Conservation (phyloP, 2,329 filamentous ascomycete species). For the Apiospora marii region DNA sequence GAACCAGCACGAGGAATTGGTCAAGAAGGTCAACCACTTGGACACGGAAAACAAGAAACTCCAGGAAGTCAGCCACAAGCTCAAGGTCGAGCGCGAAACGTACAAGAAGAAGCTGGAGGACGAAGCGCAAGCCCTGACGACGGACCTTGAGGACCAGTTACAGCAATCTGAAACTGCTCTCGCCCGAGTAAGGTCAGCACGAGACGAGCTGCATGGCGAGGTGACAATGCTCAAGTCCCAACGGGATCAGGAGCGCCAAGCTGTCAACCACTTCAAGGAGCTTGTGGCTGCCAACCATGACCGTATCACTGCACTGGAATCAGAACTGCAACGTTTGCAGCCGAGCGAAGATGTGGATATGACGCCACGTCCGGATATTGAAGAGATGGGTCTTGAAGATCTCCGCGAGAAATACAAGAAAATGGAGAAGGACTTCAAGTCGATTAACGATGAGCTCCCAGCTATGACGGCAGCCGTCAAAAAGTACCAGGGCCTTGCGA, state of each 20-base stretch:
- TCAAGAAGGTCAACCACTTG: conserved; percentile 89
- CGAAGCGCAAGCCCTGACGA: conserved; percentile 75
- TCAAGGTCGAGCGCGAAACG: conserved; percentile 83
- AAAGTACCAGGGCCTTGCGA: conserved; percentile 83
- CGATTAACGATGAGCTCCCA: conserved; percentile 86
- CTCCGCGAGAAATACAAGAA: conserved; percentile 77
- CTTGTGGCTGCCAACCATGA: conserved; percentile 80
- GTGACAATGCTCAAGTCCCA: conserved; percentile 79
- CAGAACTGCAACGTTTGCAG: conserved; percentile 77
- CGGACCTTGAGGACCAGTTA: conserved; percentile 83
- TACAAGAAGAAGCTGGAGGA: conserved; percentile 84
- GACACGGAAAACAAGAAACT: conserved; percentile 88
- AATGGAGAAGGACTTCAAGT: conserved; percentile 79
- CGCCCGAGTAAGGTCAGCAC: conserved; percentile 80
- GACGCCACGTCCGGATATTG: conserved; percentile 57
- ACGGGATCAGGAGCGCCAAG: conserved; percentile 77
- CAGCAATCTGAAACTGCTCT: conserved; percentile 84
- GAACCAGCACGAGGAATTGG: conserved; percentile 88
- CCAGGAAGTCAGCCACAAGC: conserved; percentile 83
- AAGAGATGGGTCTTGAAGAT: conserved; percentile 72
- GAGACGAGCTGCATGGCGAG: conserved; percentile 88
- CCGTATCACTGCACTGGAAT: conserved; percentile 82
- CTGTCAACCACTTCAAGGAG: conserved; percentile 79
- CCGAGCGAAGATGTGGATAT: conserved; percentile 56
- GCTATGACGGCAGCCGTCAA: conserved; percentile 92